phyloP scores from a whole-genome alignment of 1,284 basidiomycete genomes.

The Microbotryum scabiosae region DNA sequence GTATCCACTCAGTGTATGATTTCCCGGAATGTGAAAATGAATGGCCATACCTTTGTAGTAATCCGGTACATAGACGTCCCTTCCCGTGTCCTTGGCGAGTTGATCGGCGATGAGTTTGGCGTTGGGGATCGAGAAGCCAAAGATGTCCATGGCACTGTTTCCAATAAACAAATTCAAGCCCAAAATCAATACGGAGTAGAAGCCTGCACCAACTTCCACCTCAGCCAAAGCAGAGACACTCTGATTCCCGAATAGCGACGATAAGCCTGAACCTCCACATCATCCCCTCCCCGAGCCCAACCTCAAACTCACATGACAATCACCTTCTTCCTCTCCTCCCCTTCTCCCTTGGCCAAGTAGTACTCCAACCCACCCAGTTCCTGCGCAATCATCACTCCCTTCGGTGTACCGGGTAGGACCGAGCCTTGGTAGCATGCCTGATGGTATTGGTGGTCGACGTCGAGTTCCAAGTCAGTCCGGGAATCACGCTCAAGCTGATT shows the following conservation, averaged over 20 bases:
- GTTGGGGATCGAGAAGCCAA: constrained; percentile 11
- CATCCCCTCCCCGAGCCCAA: too few relatives aligned
- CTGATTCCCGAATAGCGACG: too few relatives aligned
- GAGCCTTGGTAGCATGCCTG: constrained; percentile 9
- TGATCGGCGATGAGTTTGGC: constrained; percentile 12
- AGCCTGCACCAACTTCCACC: too few relatives aligned
- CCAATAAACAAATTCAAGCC: too few relatives aligned
- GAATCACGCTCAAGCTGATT: too few relatives aligned
- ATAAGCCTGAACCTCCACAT: too few relatives aligned
- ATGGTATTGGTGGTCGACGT: too few relatives aligned
- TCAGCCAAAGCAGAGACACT: too few relatives aligned
- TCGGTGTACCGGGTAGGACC: constrained; percentile 1
- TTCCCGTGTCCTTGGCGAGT: neutral
- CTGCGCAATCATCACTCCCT: neutral
- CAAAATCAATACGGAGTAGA: too few relatives aligned
- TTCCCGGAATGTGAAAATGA: too few relatives aligned
- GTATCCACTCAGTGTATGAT: too few relatives aligned
- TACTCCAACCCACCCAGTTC: neutral
- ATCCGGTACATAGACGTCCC: constrained; percentile 10
- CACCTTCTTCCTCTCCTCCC: neutral
- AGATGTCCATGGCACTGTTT: constrained; percentile 10
- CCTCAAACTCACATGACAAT: constrained; percentile 4
- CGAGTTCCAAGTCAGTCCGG: too few relatives aligned
- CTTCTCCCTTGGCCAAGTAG: neutral
- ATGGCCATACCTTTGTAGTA: constrained; percentile 6